Conservation (phyloP, 495 filamentous ascomycete genomes). For the Aspergillus heteromorphus region DNA sequence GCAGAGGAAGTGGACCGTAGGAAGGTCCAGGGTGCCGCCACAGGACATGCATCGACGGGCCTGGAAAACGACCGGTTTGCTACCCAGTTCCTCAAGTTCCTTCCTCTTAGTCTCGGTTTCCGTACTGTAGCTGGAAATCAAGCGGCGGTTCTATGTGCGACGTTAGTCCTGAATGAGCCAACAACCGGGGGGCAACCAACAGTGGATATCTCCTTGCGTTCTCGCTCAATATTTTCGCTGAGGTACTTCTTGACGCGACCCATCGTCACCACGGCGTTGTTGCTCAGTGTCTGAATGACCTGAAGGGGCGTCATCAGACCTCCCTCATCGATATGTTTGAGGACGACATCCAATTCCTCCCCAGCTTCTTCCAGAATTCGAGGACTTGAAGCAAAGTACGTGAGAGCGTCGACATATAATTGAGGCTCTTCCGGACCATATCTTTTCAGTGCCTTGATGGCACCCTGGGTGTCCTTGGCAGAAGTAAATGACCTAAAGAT, state of each 20-base stretch:
- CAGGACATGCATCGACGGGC: constrained; percentile 81
- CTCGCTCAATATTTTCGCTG: constrained; percentile 77
- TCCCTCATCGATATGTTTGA: constrained; percentile 82
- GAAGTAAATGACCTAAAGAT: constrained; percentile 97
- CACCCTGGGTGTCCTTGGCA: constrained; percentile 84
- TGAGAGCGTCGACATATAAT: constrained; percentile 84
- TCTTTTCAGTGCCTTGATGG: constrained; percentile 80
- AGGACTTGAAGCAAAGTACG: constrained; percentile 86
- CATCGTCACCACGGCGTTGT: constrained; percentile 87
- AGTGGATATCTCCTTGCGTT: constrained; percentile 74
- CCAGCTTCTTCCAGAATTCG: constrained; percentile 82
- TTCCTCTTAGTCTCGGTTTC: constrained; percentile 76
- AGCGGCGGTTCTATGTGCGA: constrained; percentile 59
- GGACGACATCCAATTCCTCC: constrained; percentile 67
- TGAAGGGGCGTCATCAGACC: constrained; percentile 94
- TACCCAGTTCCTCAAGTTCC: constrained; percentile 69
- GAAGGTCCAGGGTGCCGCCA: constrained; percentile 67
- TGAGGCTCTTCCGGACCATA: constrained; percentile 91
- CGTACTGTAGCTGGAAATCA: constrained; percentile 76
- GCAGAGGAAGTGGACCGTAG: constrained; percentile 91
- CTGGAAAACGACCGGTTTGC: constrained; percentile 84
- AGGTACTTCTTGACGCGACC: constrained; percentile 95
- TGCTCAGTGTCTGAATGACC: constrained; percentile 87
- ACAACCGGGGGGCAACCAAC: constrained; percentile 25
- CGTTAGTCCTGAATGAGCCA: constrained; percentile 10